Base-by-base conservation (phyloP, 2,329 filamentous ascomycete genomes). In the Cyphellophora europaea region DNA sequence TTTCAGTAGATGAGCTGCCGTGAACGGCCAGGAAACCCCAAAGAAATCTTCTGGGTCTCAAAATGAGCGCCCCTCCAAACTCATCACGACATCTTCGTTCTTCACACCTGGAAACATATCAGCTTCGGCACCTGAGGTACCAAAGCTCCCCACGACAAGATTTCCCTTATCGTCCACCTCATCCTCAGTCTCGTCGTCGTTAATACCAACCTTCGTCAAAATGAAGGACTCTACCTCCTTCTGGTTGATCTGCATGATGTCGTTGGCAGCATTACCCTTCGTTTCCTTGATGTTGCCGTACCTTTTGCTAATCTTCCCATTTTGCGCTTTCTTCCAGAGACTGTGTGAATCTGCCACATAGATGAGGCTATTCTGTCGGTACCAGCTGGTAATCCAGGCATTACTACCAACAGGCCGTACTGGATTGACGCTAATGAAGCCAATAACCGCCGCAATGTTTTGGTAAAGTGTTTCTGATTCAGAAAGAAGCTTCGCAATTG, bases 341-440 rank as follows among this genome's bases (percentile, higher is more conserved):
- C 74, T 72, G 55, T 95, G 89, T 40, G 79, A 69, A 16, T 70
- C 63, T 2, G 80, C 74, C 12, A 95, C 82, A 50, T 80, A 93
- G 30, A 95, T 79, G 3, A 75, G 71, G 0, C 85, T 91, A 57
- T 86, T 79, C 58, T 77, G 69, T 53, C 80, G 82, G 60, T 94
- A 96, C 89, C 89, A 96, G 15, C 68, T 66, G 2, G 77, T 80
- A 1, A 88, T 67, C 41, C 58, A 65, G 12, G 71, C 67, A n/a
- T 73, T 69, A 45, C 91, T 87, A 19, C 84, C 83, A 48, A 94
- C 75, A 1, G 85, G 79, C 10, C 84, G 77, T 12, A 95, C 69
- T 18, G 74, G 75, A 36, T 83, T 69, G 23, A 75, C 81, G 15
- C 78, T 77, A 12, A 93, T 81, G 53, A 94, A 94, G 43, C 82